Base-by-base conservation (phyloP, 1,284 basidiomycete genomes). In the Erythrobasidium hasegawianum region DNA sequence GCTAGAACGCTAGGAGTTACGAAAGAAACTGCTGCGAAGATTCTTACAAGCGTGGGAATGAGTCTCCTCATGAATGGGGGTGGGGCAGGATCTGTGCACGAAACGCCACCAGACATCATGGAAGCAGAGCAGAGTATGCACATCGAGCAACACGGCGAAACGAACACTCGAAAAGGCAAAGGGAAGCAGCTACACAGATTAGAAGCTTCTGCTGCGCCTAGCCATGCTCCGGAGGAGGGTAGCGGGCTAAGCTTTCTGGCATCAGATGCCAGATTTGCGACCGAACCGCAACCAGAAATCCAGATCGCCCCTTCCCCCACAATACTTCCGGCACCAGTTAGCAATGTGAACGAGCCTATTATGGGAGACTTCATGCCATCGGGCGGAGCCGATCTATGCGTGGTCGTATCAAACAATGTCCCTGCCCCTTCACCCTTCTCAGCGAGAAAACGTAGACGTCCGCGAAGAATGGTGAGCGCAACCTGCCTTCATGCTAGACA, bases 31-130 rank as follows among this genome's bases (percentile, higher is more conserved):
- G 64, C 64, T 2, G 58, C 64, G 7, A 67, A 61, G 27, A 67
- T 67, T 52, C 38, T 67, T 18, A 67, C 64, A 20, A 61, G 58
- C 39, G 64, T 67, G 14, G 64, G 64, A 20, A 67, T 67, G 64
- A 49, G 54, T 22, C 29, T 67, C 18, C 57, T 67, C 47, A 29
- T 61, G 20, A 61, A 59, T 41, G 18, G 18, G 8, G 43, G 18
- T 2, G 24, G 9, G 38, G 22, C 29, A n/a, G 14, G 27, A 3
- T 8, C n/a, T 18, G n/a, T 4, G 16, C 5, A 47, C 16, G 43
- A n/a, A 14, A 24, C 4, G 5, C 5, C n/a, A 14, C 4, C 8
- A 8, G n/a, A 24, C 16, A 24, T 18, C n/a, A 24, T 47, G 43
- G 43, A 47, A 14, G 43, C 16, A 47, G 43, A n/a, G 14, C 43